Evolutionary conservation across 805 yeast genomes (phyloP), one percentile per base, ranked within the genome.

Genomic region (Jamesozyma gamospora): DNA sequence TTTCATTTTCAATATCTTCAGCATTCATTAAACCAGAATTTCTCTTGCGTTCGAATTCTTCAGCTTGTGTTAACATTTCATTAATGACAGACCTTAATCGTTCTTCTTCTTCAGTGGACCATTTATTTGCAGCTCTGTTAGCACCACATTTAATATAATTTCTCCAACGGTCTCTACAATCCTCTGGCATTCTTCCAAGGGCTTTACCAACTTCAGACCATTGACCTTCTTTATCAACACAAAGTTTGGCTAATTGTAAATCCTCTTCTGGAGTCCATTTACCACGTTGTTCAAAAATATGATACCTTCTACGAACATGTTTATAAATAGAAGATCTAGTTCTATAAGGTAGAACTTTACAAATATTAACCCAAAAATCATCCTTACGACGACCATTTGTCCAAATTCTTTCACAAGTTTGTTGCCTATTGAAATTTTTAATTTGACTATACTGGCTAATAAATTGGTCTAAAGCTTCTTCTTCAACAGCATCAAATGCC

Each of bases 131-230:
- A 8, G 78, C 75, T 47, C 96, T 69, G 40, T 74, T 74, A 14
- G 68, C 69, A 18, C 96, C 96, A 65, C 96, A 90, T 60, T 88
- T 88, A 46, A 88, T 82, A 56, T 88, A 90, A 58, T 90, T 90
- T 60, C 97, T 71, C 95, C 95, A 90, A 51, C 97, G 71, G 59
- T 90, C 97, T 50, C 97, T 72, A 60, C 96, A 88, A 63, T 90
- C 97, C 55, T 90, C 97, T 0, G 97, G 96, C 97, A 90, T 90
- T 52, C 97, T 70, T 12, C 83, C 85, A 75, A 90, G 68, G 7
- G 67, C 65, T 39, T 71, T 71, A 7, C 96, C 96, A 44, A 90
- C 83, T 31, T 69, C 67, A 49, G 85, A 85, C 97, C 97, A 90
- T 54, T 82, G 86, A 14, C 92, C 86, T 42, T 79, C 85, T 49